phyloP scores from a whole-genome alignment of 2,329 filamentous ascomycete genomes.

The Fusarium transvaalense region DNA sequence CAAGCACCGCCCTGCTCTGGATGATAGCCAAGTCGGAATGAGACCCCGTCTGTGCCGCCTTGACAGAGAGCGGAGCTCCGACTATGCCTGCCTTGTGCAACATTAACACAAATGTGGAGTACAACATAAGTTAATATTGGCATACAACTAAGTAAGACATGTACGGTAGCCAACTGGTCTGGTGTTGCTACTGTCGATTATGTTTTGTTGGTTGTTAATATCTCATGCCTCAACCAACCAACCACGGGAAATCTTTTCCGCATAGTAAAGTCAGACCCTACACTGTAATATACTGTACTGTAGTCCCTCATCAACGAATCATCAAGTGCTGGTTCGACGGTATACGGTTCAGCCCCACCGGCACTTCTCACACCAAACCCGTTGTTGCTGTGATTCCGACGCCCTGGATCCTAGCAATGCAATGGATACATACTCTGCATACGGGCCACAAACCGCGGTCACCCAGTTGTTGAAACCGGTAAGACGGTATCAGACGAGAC shows the following conservation, averaged over 20 bases:
- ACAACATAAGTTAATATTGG: conserved; percentile 29
- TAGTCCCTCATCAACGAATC: conserved; percentile 11
- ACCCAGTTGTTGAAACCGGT: conserved; percentile 21
- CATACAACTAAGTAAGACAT: too few relatives aligned
- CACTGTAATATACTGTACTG: neutral
- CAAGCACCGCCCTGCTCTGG: neutral
- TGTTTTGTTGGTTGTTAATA: conserved; percentile 25
- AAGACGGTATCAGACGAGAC: conserved; percentile 21
- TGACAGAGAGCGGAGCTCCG: conserved; percentile 7
- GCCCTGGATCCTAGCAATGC: conserved; percentile 10
- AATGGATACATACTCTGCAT: conserved; percentile 15
- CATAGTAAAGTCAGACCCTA: neutral
- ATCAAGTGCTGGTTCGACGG: conserved; percentile 20
- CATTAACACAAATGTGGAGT: neutral
- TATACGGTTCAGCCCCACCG: conserved; percentile 37
- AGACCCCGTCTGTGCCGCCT: conserved; percentile 26
- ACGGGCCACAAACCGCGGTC: conserved; percentile 11
- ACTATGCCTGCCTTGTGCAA: neutral
- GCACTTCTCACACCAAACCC: conserved; percentile 32
- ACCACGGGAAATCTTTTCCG: conserved; percentile 38
- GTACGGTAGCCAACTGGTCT: conserved; percentile 22
- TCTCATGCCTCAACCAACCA: conserved; percentile 8
- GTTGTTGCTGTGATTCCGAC: conserved; percentile 37
- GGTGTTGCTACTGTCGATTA: conserved; percentile 4
- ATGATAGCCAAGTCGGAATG: conserved; percentile 4